These are phyloP conservation scores for Cenchrus fungigraminus DNA, from an alignment of 176 grass and related monocot species.

Conservation along the genomic window DNA sequence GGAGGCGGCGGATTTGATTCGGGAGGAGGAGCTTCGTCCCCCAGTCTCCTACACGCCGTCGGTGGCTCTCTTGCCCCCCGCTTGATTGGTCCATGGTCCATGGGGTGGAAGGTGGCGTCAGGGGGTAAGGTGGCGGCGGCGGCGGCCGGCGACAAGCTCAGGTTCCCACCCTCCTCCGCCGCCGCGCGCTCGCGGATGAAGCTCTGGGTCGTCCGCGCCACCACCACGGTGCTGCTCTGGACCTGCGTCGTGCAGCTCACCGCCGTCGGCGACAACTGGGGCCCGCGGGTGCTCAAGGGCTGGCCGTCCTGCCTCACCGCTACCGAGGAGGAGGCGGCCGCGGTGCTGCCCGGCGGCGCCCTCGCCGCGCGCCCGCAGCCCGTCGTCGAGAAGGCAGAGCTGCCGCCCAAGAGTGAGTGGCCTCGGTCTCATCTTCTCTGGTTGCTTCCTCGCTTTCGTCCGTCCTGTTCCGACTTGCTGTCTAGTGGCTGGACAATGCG, in stretches of 20 bases:
- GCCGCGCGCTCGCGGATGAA: constrained; percentile 68
- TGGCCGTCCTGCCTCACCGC: constrained; percentile 72
- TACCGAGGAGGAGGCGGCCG: constrained; percentile 30
- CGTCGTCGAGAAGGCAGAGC: constrained; percentile 49
- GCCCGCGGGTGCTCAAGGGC: constrained; percentile 73
- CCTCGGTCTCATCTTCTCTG: background rate
- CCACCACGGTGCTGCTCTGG: constrained; percentile 71
- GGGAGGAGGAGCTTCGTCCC: background rate
- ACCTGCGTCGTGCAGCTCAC: constrained; percentile 82
- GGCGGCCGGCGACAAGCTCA: constrained; percentile 50
- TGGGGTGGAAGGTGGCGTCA: constrained; percentile 50
- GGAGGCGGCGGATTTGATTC: constrained; percentile 21
- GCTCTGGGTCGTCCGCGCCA: constrained; percentile 71
- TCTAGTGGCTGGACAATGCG: constrained; percentile 4
- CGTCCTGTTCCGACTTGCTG: constrained; percentile 12
- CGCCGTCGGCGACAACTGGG: constrained; percentile 72
- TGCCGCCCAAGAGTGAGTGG: constrained; percentile 83
- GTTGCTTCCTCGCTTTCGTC: constrained; percentile 31
- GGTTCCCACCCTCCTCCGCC: constrained; percentile 30
- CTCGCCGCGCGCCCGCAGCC: background rate
- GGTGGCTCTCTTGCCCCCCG: background rate
- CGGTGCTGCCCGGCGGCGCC: background rate
- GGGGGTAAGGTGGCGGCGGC: constrained; percentile 41
- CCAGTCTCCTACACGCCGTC: background rate
- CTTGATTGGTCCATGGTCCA: constrained; percentile 48